These are phyloP conservation scores for Vinca major DNA, from an alignment of 305 asterid genomes.

Conservation along the genomic window DNA sequence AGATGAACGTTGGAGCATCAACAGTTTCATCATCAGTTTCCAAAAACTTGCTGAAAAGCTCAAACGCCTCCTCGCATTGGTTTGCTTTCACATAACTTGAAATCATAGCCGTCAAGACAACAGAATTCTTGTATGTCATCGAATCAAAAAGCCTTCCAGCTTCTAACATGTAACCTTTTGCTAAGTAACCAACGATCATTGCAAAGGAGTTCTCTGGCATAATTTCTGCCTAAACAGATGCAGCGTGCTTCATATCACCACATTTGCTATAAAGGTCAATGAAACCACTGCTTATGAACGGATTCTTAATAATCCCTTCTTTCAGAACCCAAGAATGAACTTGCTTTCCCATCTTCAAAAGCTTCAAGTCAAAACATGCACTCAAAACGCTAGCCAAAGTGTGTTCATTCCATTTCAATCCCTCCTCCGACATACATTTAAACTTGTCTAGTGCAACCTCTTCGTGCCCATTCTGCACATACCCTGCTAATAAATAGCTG, in stretches of 20 bases:
- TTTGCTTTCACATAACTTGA: conserved; percentile 57
- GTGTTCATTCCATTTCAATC: conserved; percentile 51
- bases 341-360: conserved; percentile 58
- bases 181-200: conserved; percentile 70
- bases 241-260: conserved; percentile 54
- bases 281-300: conserved; percentile 55
- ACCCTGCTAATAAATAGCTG: too few species aligned
- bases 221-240: conserved; percentile 26
- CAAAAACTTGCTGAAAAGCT: conserved; percentile 51
- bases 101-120: conserved; percentile 64
- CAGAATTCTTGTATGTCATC: conserved; percentile 42
- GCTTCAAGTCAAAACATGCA: conserved; percentile 55
- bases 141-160: conserved; percentile 63
- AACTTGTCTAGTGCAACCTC: conserved; percentile 51
- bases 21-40: conserved; percentile 21
- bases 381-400: conserved; percentile 51
- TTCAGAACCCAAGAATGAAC: conserved; percentile 59
- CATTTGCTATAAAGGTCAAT: conserved; percentile 67
- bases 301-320: conserved; percentile 45
- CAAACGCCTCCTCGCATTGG: conserved; percentile 49
- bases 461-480: conserved; percentile 48
- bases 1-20: conserved; percentile 51
- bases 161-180: conserved; percentile 42
- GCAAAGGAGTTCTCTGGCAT: conserved; percentile 41
- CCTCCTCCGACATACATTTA: conserved; percentile 40